Evolutionary conservation across 2,329 filamentous ascomycete genomes (phyloP), one percentile per base, ranked within the genome.

Genomic region (Aspergillus phoenicis): DNA sequence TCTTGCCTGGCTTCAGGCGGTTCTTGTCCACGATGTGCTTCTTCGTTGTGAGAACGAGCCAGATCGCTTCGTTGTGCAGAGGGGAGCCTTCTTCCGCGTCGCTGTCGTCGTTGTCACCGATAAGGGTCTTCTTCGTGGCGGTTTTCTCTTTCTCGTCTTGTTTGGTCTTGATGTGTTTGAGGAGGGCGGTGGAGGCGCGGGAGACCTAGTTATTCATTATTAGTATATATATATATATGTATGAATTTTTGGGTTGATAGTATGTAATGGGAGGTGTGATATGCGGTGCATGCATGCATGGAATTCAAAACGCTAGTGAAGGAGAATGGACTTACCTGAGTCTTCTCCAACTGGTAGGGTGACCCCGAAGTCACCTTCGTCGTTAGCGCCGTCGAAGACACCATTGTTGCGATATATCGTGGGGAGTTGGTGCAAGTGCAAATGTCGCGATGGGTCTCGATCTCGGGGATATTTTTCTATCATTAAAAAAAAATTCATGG

Each of bases 1-100:
- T 91, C 80, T 94, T 96, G 76, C 86, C 85, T 28, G 93, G 93
- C 82, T 96, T 94, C 67, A 97, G 83, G 58, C 87, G 85, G 74
- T 87, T 87, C 77, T 91, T 89, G 79, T 96, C 90, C 64, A 83
- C 81, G 64, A 89, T 83, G 71, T 88, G 85, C 76, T 87, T 86
- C 77, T 89, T 89, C 38, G 87, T 88, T 20, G 86, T 85, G 28
- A 89, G 73, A 48, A 84, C 79, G 41, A 89, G 81, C 82, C 86
- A 89, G 60, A 89, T 77, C 6, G 85, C 81, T 49, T 84, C 81
- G 52, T 82, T 81, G 61, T 83, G 77, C 26, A 77, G 70, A 4
- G 75, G 70, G 2, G 75, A 72, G 24, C 79, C 75, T 30, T 81
- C 76, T 28, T 81, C 80, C 36, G 81, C 81, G 43, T 78, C 75